Evolutionary conservation across 805 yeast genomes (phyloP).

Genomic region (Cyberlindnera maritima): DNA sequence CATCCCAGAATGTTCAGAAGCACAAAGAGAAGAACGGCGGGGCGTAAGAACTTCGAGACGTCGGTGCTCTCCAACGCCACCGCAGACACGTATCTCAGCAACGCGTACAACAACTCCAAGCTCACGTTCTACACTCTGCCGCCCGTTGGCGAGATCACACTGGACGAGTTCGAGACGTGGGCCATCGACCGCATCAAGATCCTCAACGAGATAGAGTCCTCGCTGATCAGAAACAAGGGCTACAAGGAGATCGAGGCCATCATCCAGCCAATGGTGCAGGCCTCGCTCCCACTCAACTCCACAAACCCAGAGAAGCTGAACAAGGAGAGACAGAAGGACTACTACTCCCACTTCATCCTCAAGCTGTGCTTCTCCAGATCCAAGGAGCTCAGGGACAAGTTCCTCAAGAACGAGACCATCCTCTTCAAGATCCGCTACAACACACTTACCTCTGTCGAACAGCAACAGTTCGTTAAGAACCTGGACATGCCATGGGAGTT

Average conservation of each 20-base stretch:
- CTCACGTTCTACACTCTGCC: constrained; percentile 74
- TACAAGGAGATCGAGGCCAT: constrained; percentile 62
- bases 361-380: constrained; percentile 87
- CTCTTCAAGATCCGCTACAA: constrained; percentile 74
- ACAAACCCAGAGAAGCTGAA: constrained; percentile 33
- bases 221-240: constrained; percentile 59
- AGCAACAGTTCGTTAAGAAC: constrained; percentile 61
- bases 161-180: constrained; percentile 94
- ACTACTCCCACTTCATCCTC: constrained; percentile 85
- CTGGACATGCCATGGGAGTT: constrained; percentile 71
- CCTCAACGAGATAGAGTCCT: constrained; percentile 79
- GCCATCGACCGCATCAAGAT: constrained; percentile 88
- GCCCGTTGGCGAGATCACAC: constrained; percentile 81
- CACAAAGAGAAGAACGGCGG: constrained; percentile 69
- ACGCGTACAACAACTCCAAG: constrained; percentile 50
- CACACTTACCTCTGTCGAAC: constrained; percentile 61
- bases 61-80: constrained; percentile 29
- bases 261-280: constrained; percentile 63
- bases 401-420: constrained; percentile 70
- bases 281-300: constrained; percentile 60
- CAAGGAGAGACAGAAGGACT: constrained; percentile 72
- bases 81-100: constrained; percentile 34
- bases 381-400: constrained; percentile 78
- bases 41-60: constrained; percentile 62
- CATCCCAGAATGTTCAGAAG: constrained; percentile 58